Evolutionary conservation across 2,329 filamentous ascomycete genomes (phyloP), one percentile per base, ranked within the genome.

Genomic region (Pestalotiopsis sp.): DNA sequence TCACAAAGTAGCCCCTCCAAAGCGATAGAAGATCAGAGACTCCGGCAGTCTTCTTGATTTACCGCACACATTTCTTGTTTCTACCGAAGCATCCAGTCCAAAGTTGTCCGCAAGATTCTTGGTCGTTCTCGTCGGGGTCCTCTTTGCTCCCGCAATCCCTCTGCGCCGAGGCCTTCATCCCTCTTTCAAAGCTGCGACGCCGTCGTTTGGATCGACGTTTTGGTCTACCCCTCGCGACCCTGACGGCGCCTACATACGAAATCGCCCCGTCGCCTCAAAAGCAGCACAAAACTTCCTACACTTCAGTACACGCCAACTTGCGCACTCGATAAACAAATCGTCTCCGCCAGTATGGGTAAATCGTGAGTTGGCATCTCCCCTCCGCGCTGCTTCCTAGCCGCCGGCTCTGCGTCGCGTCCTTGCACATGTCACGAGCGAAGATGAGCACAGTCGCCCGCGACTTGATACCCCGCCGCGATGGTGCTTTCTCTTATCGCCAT

Each of bases 341-440:
- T 36, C n/a, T 27, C 5, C 7, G 36, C 69, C 70, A 70, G 14
- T 69, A 73, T 52, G 68, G 52, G 65, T 39, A 67, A 67, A 60
- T 52, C 41, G 57, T 67, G 62, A 65, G 62, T 65, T 12, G 20
- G 59, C 17, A 7, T 59, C 23, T 25, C 25, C 36, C 49, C 12
- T 20, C 36, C 31, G 12, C 12, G 13, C 38, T 41, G 4, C 9
- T 13, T 41, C 12, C 66, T 63, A 12, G 5, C n/a, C 38, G 25
- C 27, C n/a, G 23, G 27, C 60, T 38, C 14, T 45, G 38, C 23
- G 11, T 59, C 27, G 23, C 57, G 23, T 20, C 17, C 17, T 23
- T 31, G 57, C 27, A 52, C 38, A 39, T n/a, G 62, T 39, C 41
- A 52, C n/a, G 11, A 45, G 62, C 4, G 9, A 52, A 39, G 13